Evolutionary conservation across 371 early-diverging fungal genomes (phyloP), one percentile per base, ranked within the genome.

Genomic region (Apophysomyces variabilis): DNA sequence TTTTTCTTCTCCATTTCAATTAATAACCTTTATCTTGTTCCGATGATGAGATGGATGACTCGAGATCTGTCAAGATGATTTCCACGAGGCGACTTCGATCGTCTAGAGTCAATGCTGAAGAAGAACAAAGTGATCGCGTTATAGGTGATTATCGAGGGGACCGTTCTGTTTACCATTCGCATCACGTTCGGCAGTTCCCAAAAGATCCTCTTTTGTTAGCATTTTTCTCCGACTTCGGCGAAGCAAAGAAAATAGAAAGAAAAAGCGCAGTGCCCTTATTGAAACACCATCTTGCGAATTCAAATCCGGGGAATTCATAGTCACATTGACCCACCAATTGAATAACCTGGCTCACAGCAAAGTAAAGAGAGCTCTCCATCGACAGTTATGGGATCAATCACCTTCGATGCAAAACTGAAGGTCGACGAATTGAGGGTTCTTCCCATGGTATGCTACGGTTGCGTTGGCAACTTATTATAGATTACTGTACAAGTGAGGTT

Each of bases 11-110:
- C 21, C 3, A 11, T 21, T 18, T 21, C 9, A 5, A 7, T 16
- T 11, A 21, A 9, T 18, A 18, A 50, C 54, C 54, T 18, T 3
- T 18, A 21, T n/a, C 21, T n/a, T 50, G 21, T 3, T 50, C 54
- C 21, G 54, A 7, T 21, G 54, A 21, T 50, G 54, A n/a, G 21
- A 18, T 26, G 54, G 54, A 50, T 50, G 54, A 50, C 54, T 50
- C 54, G 54, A 50, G 54, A 50, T 50, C 54, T 50, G 54, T 21
- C 54, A 50, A 21, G 54, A 50, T 50, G 54, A 21, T 50, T 50
- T 50, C 54, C 8, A 50, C 21, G 18, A 50, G 54, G 21, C 21
- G 54, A 50, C 4, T 26, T 50, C 54, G 54, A 7, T 50, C 54
- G 21, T 50, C 54, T 16, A 7, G 21, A 7, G 54, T 7, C 54